These are phyloP conservation scores for Paramecium pentaurelia DNA, from an alignment of 73 alveolate genomes.

Conservation along the genomic window DNA sequence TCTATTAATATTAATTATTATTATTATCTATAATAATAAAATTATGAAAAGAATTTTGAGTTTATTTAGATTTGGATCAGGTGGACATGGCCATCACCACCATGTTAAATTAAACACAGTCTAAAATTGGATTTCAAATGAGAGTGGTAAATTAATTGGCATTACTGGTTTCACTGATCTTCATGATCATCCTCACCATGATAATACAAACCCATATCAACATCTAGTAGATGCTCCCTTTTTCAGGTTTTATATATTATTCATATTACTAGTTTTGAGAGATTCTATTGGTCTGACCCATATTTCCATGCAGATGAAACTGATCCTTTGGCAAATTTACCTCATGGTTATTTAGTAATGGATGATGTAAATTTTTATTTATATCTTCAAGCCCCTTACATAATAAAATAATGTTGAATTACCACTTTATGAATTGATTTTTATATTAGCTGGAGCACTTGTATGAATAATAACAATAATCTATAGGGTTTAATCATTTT, in stretches of 20 bases:
- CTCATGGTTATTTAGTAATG: constrained; percentile 53
- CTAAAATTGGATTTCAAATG: constrained; percentile 9
- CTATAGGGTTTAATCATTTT: neutral
- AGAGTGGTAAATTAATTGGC: constrained; percentile 3
- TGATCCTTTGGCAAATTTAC: constrained; percentile 44
- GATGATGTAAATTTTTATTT: constrained; percentile 43
- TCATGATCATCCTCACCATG: constrained; percentile 55
- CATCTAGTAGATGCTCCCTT: constrained; percentile 52
- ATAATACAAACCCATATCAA: constrained; percentile 51
- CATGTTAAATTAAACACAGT: neutral
- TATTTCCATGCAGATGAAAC: constrained; percentile 50
- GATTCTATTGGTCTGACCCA: constrained; percentile 54
- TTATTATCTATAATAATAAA: constrained; percentile 1
- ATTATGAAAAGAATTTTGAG: constrained; percentile 15
- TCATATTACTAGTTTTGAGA: constrained; percentile 10
- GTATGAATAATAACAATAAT: neutral
- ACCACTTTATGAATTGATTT: neutral
- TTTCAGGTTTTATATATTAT: neutral
- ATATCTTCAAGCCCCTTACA: neutral
- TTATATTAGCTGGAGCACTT: neutral
- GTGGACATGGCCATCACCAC: neutral
- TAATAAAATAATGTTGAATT: neutral
- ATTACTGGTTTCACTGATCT: constrained; percentile 44
- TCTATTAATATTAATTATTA: neutral
- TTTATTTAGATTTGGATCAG: constrained; percentile 32